A percentile compares a stretch with the other conserved stretches of the same genome.
These are phyloP conservation scores for Umbelopsis sp. DNA, from an alignment of 192 early-diverging fungal genomes.

Conservation along the genomic window DNA sequence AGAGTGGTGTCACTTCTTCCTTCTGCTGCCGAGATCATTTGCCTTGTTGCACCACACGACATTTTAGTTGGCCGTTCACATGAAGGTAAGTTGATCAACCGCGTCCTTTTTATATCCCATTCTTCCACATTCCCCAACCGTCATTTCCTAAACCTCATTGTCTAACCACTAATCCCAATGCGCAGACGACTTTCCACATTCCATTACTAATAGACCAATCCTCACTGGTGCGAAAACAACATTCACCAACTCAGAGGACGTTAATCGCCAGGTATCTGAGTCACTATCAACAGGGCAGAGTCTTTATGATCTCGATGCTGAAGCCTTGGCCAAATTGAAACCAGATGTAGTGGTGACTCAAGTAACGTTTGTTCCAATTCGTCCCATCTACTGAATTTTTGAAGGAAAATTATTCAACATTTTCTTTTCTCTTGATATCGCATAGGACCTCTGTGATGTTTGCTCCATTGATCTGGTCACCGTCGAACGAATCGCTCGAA, in stretches of 20 bases:
- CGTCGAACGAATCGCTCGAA: constrained; percentile 49
- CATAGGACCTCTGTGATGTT: constrained; percentile 53
- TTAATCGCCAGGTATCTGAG: constrained; percentile 52
- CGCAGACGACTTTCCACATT: constrained; percentile 43
- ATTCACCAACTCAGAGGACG: constrained; percentile 53
- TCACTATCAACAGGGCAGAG: constrained; percentile 45
- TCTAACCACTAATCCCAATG: background rate
- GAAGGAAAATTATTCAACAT: too few relatives aligned
- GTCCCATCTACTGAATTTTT: background rate
- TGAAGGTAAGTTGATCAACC: constrained; percentile 38
- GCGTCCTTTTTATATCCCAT: background rate
- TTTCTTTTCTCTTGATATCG: background rate
- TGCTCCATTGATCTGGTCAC: constrained; percentile 55
- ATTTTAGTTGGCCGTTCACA: constrained; percentile 28
- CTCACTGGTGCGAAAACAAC: constrained; percentile 45
- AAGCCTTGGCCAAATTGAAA: constrained; percentile 39
- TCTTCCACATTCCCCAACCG: background rate
- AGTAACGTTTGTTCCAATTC: constrained; percentile 23
- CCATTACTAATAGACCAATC: constrained; percentile 46
- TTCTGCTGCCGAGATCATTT: constrained; percentile 56
- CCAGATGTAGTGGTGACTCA: constrained; percentile 56
- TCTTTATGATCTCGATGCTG: constrained; percentile 48
- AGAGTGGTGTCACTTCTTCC: constrained; percentile 53
- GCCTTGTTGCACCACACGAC: constrained; percentile 21
- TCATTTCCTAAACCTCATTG: constrained; percentile 22